These are phyloP conservation scores for Trichoderma cornu-damae DNA, from an alignment of 2,329 filamentous ascomycete genomes.

Conservation along the genomic window DNA sequence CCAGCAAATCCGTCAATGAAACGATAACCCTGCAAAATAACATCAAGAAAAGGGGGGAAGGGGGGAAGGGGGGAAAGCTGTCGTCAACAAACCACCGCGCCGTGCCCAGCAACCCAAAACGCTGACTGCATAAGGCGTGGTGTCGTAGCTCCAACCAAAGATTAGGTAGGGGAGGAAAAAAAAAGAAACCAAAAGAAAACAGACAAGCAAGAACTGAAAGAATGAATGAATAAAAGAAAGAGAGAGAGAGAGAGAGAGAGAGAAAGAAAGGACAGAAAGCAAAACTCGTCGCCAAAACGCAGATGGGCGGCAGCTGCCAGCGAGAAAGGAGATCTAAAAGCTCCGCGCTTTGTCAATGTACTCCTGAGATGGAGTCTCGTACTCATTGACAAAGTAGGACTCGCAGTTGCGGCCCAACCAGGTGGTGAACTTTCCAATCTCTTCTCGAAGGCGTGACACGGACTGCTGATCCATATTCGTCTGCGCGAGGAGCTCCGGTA, in stretches of 20 bases:
- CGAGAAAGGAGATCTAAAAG: slow-evolving; percentile 29
- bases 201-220: too few species aligned
- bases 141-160: too few species aligned
- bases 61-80: not conserved
- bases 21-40: not conserved
- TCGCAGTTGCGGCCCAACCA: slow-evolving; percentile 77
- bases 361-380: slow-evolving; percentile 65
- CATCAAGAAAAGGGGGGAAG: not conserved
- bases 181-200: too few species aligned
- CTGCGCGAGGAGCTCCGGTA: slow-evolving; percentile 91
- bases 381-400: slow-evolving; percentile 71
- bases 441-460: slow-evolving; percentile 80
- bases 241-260: too few species aligned
- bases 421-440: slow-evolving; percentile 76
- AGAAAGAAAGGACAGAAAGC: too few species aligned
- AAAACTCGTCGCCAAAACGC: too few species aligned
- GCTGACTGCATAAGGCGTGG: too few species aligned
- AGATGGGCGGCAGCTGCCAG: not conserved
- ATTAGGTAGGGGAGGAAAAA: too few species aligned
- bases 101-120: too few species aligned
- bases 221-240: too few species aligned
- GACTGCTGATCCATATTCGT: slow-evolving; percentile 97
- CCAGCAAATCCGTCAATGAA: slow-evolving; percentile 6
- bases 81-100: not conserved
- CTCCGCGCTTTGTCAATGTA: slow-evolving; percentile 64